Base-by-base conservation (phyloP, 768 basidiomycete genomes). In the Kwoniella botswanensis region DNA sequence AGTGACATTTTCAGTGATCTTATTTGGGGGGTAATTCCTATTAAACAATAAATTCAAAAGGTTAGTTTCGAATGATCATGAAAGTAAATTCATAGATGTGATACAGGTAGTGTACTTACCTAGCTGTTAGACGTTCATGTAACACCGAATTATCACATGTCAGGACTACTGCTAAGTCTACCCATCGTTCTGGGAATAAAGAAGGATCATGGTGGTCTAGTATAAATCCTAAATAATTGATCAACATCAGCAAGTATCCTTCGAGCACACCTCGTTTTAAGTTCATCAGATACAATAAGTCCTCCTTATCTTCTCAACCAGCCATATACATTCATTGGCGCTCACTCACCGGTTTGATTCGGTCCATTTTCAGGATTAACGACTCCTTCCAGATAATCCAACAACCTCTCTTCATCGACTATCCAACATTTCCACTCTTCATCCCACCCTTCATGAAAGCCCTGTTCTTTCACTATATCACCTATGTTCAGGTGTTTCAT, bases 1-100 rank as follows among this genome's bases (percentile, higher is more conserved):
- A 79, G 95, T 92, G 83, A 98, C 95, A 83, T 99, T 99, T 84
- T 99, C 97, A 82, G 95, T 92, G 4, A 99, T 93, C 85, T 99
- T 99, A 82, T 93, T 93, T 60, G 94, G 83, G 0, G 92, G 85
- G 81, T 98, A 98, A 10, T 88, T 88, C 71, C 95, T 98, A 82
- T 54, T 12, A 35, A 5, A 35, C 35, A 65, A 35, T 67, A 17
- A 17, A 15, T 15, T 50, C 46, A 18, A 50, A 13, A 13, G 46
- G 13, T 50, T 6, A 50, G 46, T 10, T 42, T 18, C 21, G 13
- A 18, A 9, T 29, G 21, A 18, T 60, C 61, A 63, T 29, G 15
- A 24, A 17, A 43, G 54, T 18, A 46, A 46, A 35, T 29, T 43
- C 62, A 41, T 41, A 29, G 59, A 26, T 24, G 29, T 50, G 52